Evolutionary conservation across 2,329 filamentous ascomycete genomes (phyloP), one percentile per base, ranked within the genome.

Genomic region (Alternaria alternata): DNA sequence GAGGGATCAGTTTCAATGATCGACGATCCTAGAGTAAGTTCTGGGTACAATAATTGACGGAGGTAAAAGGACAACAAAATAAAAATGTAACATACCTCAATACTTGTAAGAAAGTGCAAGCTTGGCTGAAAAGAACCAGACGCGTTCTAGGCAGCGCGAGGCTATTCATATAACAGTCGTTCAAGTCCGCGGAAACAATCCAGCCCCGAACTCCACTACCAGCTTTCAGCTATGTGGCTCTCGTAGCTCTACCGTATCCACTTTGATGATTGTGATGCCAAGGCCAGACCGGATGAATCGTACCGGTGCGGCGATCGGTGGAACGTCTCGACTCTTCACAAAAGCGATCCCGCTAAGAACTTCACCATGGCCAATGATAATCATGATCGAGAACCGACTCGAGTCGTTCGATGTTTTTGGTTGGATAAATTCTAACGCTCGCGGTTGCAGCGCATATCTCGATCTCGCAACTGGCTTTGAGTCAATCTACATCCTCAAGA

Each of bases 281-380:
- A 70, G 68, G 47, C 57, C 39, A 26, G 7, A 3, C 14, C 67
- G 64, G 62, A 64, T 57, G 46, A 49, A 61, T 41, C 46, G 52
- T 56, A 48, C 63, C 62, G 62, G n/a, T 54, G 39, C 47, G 55
- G 57, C 63, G 62, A 69, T 70, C 62, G 64, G 63, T 62, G 63
- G 36, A 62, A 47, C 61, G 61, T 53, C 24, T 30, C 42, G 51
- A 60, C 51, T 63, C 36, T 59, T 48, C 11, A 44, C 41, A 26
- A 43, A 8, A 30, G 30, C 34, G 38, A 59, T 49, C 47, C 46
- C 42, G 52, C 58, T 56, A 57, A 51, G 32, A 54, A 46, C 43
- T 53, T 54, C 34, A 51, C 28, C 24, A 36, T 36, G 24, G 43
- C 44, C n/a, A 20, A 41, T 22, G 12, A 46, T 18, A 7, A 51